Evolutionary conservation across 768 basidiomycete genomes (phyloP), one percentile per base, ranked within the genome.

Genomic region (Suillus paluster): DNA sequence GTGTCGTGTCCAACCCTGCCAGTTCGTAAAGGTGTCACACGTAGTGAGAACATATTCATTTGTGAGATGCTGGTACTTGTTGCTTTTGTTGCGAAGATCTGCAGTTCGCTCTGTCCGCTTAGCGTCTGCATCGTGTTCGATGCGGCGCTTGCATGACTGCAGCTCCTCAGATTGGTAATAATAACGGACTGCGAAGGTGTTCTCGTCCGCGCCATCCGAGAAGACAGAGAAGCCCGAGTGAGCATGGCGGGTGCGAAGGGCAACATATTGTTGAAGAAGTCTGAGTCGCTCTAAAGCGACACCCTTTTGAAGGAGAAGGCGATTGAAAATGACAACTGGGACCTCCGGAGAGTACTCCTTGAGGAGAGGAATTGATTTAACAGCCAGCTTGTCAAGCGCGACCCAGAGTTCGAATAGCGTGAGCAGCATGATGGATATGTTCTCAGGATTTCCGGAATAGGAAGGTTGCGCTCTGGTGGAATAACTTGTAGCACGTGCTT

Each of bases 401-500:
- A 81, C 71, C 84, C 84, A 85, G 19, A 85, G 70, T 34, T 82
- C 78, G 25, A 84, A 66, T 36, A 79, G 61, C 5, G 79, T 80
- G 54, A 85, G 70, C 38, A 84, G 64, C 76, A 84, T 80, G 19
- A 78, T 58, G 12, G 75, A 77, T 5, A 66, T 46, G n/a, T 64
- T 54, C 60, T 83, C 80, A 9, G 81, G 77, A 48, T 75, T 80
- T 23, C 65, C 62, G 15, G 57, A 54, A 54, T 80, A 81, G 8
- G 65, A 57, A 0, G n/a, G 34, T 25, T 53, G 33, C 1, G 81
- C 75, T 1, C 67, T 59, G 1, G 64, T 59, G 5, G 68, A 66
- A 53, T 81, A 77, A 8, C 63, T 49, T 17, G 42, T 45, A 17
- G 71, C 72, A 46, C 70, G 72, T 4, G 66, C 63, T 45, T 67